Evolutionary conservation across 768 basidiomycete genomes (phyloP).

Genomic region (Zangia roseola): DNA sequence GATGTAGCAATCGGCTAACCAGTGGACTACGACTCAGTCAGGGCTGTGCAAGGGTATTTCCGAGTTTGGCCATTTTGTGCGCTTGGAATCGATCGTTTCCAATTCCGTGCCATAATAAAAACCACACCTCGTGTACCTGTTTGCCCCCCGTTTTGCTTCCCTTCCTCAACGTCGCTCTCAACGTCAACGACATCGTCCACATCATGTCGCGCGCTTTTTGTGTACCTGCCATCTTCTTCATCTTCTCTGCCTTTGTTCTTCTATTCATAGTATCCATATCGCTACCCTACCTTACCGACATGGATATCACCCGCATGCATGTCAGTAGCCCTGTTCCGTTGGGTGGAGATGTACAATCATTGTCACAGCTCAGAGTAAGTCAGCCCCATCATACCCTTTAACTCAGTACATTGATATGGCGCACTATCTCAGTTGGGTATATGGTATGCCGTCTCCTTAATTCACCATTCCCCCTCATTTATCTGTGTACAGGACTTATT

Average conservation of each 20-base stretch:
- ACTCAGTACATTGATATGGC: conserved; percentile 1
- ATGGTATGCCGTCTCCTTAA: conserved; percentile 45
- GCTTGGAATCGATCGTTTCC: conserved; percentile 6
- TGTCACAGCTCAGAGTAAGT: conserved; percentile 58
- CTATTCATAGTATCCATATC: conserved; percentile 70
- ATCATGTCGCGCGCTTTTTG: conserved; percentile 52
- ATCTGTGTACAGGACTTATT: conserved; percentile 52
- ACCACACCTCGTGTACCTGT: background rate
- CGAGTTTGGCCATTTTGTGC: background rate
- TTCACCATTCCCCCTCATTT: conserved; percentile 2
- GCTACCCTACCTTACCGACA: conserved; percentile 61
- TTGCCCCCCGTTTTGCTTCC: conserved; percentile 2
- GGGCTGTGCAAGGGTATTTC: background rate
- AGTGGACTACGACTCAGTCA: too few species aligned
- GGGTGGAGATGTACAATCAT: conserved; percentile 14
- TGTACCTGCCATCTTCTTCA: conserved; percentile 56
- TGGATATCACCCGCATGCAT: conserved; percentile 65
- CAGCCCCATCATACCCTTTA: background rate
- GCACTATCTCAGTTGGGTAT: conserved; percentile 56
- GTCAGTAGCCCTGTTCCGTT: conserved; percentile 37
- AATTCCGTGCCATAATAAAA: conserved; percentile 21
- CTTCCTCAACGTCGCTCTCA: conserved; percentile 4
- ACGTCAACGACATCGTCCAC: background rate
- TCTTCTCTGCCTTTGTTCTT: conserved; percentile 63
- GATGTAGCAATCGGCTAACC: too few species aligned